Evolutionary conservation across 805 yeast genomes (phyloP).

Genomic region (Yarrowia phangngaensis): DNA sequence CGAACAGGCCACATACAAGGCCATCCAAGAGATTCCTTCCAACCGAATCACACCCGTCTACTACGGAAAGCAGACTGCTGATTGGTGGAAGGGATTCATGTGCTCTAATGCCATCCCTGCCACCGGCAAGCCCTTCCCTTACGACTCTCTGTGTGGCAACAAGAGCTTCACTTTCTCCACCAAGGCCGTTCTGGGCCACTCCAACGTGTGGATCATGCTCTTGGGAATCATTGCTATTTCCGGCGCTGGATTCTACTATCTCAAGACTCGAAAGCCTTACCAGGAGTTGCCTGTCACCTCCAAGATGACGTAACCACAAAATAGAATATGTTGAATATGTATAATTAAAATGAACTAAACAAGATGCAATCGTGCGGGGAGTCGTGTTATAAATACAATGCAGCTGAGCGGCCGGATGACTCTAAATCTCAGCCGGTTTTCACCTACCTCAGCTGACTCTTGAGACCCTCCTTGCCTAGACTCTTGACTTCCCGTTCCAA

Average conservation of each 20-base stretch:
- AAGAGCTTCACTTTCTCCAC: conserved; percentile 23
- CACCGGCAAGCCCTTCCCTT: conserved; percentile 25
- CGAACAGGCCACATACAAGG: conserved; percentile 22
- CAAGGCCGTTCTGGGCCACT: conserved; percentile 16
- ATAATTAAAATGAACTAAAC: too few species aligned
- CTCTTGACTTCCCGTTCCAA: background rate
- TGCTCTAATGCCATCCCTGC: conserved; percentile 25
- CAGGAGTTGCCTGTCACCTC: background rate
- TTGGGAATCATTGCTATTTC: conserved; percentile 8
- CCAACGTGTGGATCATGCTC: conserved; percentile 22
- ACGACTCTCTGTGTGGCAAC: conserved; percentile 21
- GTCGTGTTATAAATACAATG: too few species aligned
- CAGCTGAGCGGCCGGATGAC: too few species aligned
- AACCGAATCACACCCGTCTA: conserved; percentile 23
- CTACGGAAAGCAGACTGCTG: conserved; percentile 5
- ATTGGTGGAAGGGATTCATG: conserved; percentile 27
- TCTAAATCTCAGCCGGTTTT: too few species aligned
- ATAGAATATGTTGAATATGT: too few species aligned
- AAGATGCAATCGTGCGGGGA: too few species aligned
- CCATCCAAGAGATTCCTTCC: conserved; percentile 25
- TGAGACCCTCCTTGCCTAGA: conserved; percentile 9
- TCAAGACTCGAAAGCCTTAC: conserved; percentile 1
- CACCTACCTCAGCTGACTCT: conserved; percentile 3
- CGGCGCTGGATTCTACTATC: conserved; percentile 9
- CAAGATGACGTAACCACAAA: too few species aligned